Base-by-base conservation (phyloP, 1,139 yeast species). In the Taphrina wiesneri region DNA sequence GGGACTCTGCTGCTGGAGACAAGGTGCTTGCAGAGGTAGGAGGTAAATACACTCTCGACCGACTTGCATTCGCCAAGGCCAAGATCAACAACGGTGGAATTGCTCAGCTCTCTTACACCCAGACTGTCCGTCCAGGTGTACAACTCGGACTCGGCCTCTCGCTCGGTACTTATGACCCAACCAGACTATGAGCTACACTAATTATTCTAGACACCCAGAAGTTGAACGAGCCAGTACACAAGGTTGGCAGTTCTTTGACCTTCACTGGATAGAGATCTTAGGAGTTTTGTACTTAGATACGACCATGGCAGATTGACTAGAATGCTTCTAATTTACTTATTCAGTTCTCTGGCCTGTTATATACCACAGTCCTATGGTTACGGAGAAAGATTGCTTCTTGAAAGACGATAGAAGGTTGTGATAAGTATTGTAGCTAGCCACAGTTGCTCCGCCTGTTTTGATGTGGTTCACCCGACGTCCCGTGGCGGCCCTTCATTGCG, bases 111-210 rank as follows among this genome's bases (percentile, higher is more conserved):
- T 85, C 97, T 72, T 93, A 93, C 88, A 89, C 95, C 78, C 98
- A 93, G 83, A 86, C 85, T 75, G 86, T 93, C 80, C 90, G 96
- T 83, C 96, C 96, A 70, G 98, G 98, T 80, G 97, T 95, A 75
- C 90, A 89, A 77, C 84, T 93, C 76, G 99, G 99, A 79, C 85
- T 95, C 73, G 99, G 99, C 84, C 88, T 96, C 76, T 90, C 96
- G 72, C 88, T 95, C 80, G 97, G 59, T 54, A 41, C 5, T 47
- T 23, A 9, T 25, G 21, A 93, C 7, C 15, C 13, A 49, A 25
- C 19, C 80, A 96, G 97, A 74, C 86, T 91, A 46, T 34, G 25
- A 32, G 25, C 34, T 13, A 26, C 23, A 19, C 39, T 25, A n/a
- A 60, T 13, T 23, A 4, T 6, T 36, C 32, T 51, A 34, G 64